Percentiles rank a stretch among this genome's conserved stretches.
These are phyloP conservation scores for Paecilomyces fulvus DNA, from an alignment of 2,329 filamentous ascomycete genomes.

Conservation along the genomic window DNA sequence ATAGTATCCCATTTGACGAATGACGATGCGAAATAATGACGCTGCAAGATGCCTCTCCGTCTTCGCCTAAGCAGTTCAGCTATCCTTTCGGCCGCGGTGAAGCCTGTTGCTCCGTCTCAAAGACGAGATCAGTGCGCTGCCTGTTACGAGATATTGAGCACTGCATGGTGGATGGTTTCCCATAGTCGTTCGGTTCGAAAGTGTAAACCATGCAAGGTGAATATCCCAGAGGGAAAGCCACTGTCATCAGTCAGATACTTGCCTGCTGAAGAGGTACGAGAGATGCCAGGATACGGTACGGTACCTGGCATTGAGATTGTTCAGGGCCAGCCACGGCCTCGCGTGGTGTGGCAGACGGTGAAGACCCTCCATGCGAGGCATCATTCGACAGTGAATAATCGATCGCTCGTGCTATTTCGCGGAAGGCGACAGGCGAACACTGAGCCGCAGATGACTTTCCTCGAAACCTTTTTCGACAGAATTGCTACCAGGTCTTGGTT, in stretches of 20 bases:
- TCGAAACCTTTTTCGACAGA: not conserved
- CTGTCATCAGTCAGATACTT: not conserved
- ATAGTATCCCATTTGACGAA: not conserved
- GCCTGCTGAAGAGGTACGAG: not conserved
- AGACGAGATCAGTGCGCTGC: not conserved
- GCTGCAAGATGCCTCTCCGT: not conserved
- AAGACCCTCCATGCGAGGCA: not conserved
- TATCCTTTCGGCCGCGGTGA: not conserved
- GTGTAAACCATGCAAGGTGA: not conserved
- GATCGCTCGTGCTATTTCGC: not conserved
- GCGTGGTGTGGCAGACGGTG: not conserved
- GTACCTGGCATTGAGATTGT: not conserved
- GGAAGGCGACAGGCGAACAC: not conserved
- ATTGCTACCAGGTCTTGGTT: too few species aligned
- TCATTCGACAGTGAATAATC: not conserved
- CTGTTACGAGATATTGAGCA: not conserved
- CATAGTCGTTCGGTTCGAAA: not conserved
- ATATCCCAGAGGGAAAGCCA: not conserved
- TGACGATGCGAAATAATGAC: not conserved
- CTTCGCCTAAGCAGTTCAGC: not conserved
- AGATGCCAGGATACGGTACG: not conserved
- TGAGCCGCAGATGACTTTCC: not conserved
- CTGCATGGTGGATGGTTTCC: not conserved
- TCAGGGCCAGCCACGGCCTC: not conserved
- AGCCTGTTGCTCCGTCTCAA: not conserved